Conservation (phyloP, 2,329 filamentous ascomycete species). For the Sporothrix mexicana region DNA sequence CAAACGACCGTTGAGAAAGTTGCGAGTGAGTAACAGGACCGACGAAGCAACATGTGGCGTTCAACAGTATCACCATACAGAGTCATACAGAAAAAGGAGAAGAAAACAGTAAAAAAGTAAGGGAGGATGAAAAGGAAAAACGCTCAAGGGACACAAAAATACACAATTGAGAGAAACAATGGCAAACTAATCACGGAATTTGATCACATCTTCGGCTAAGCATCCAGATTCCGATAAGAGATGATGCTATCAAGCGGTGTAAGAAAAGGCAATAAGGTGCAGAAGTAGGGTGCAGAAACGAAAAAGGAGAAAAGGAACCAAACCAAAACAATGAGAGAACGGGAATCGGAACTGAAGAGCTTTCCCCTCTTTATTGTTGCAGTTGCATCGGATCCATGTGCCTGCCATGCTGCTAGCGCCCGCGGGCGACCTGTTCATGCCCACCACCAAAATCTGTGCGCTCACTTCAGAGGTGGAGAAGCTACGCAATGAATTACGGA, state of each 20-base stretch:
- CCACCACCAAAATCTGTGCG: background rate
- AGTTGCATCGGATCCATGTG: constrained; percentile 10
- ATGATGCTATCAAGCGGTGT: constrained; percentile 3
- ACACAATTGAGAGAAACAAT: background rate
- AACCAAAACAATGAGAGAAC: background rate
- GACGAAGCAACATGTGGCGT: constrained; percentile 1
- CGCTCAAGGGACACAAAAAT: background rate
- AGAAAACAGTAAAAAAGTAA: background rate
- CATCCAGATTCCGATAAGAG: background rate
- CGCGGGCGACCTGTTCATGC: background rate
- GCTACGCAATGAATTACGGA: background rate
- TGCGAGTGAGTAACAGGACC: background rate
- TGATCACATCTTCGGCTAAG: background rate
- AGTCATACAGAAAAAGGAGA: background rate
- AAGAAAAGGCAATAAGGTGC: background rate
- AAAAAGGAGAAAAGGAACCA: background rate
- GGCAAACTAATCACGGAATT: background rate
- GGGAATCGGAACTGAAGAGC: background rate
- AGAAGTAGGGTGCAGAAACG: too few species aligned
- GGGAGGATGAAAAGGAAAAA: background rate
- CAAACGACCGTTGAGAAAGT: background rate
- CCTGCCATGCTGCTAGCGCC: background rate
- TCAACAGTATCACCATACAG: background rate
- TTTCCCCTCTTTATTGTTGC: background rate
- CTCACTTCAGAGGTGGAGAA: background rate